These are phyloP conservation scores for Populus tomentosa DNA, from an alignment of 441 rosid genomes.

Conservation along the genomic window DNA sequence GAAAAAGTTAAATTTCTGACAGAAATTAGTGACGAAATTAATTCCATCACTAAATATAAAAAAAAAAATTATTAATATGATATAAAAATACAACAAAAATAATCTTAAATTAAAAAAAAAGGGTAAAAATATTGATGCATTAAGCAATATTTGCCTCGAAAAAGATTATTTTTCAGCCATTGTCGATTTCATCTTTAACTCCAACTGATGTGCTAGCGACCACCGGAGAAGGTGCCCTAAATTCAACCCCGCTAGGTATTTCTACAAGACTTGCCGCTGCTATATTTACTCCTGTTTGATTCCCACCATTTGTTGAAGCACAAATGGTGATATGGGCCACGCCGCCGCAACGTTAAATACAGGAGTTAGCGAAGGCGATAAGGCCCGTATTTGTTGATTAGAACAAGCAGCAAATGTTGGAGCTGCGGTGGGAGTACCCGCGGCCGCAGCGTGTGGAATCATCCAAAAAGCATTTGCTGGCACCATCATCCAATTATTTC, in stretches of 20 bases:
- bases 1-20: too few relatives aligned
- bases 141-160: too few relatives aligned
- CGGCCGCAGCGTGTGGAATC: slow-evolving; percentile 27
- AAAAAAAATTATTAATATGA: too few relatives aligned
- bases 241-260: slow-evolving; percentile 3
- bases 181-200: slow-evolving; percentile 38
- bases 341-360: slow-evolving; percentile 32
- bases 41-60: too few relatives aligned
- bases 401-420: slow-evolving; percentile 18
- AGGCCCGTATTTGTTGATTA: slow-evolving; percentile 31
- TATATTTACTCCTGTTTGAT: not conserved
- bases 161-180: too few relatives aligned
- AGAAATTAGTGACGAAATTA: too few relatives aligned
- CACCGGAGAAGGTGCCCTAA: slow-evolving; percentile 2
- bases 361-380: slow-evolving; percentile 36
- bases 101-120: too few relatives aligned
- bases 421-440: slow-evolving; percentile 1
- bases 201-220: slow-evolving; percentile 33
- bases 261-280: not conserved
- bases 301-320: slow-evolving; percentile 7
- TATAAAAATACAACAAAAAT: too few relatives aligned
- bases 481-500: slow-evolving; percentile 35
- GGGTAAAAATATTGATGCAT: too few relatives aligned
- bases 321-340: slow-evolving; percentile 34
- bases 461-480: slow-evolving; percentile 52